Conservation (phyloP, 176 grass and related monocot genomes). For the Bonia amplexicaulis region DNA sequence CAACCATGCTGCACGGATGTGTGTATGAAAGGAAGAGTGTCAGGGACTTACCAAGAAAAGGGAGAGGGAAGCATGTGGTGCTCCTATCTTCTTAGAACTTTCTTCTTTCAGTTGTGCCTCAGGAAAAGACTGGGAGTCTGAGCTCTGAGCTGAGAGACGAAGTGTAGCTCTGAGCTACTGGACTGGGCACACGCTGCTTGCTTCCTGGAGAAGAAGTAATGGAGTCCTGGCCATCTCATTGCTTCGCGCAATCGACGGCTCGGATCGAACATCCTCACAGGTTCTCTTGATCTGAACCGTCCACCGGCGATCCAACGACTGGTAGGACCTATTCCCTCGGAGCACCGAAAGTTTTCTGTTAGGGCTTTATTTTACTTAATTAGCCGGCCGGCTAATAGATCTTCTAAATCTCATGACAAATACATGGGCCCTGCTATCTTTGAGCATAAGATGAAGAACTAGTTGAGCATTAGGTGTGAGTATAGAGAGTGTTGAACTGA, state of each 20-base stretch:
- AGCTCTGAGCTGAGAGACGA: background rate
- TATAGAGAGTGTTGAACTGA: background rate
- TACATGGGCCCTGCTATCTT: background rate
- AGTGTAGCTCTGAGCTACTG: background rate
- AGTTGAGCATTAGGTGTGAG: background rate
- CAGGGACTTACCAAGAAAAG: slow-evolving; percentile 24
- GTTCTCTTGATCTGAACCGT: background rate
- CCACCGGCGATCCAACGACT: background rate
- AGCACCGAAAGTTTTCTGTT: background rate
- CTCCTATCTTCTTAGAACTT: slow-evolving; percentile 1
- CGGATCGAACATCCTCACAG: background rate
- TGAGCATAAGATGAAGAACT: background rate
- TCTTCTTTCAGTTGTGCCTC: background rate
- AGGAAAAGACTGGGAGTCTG: background rate
- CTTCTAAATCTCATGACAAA: slow-evolving; percentile 17
- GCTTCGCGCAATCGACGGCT: background rate
- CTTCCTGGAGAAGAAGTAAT: background rate
- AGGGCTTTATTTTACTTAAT: slow-evolving; percentile 10
- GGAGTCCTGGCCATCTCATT: background rate
- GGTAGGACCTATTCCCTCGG: background rate
- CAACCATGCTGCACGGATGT: background rate
- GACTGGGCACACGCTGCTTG: background rate
- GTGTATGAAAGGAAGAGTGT: background rate
- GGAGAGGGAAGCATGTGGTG: background rate
- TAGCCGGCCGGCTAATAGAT: background rate